Conservation (phyloP, 2,329 filamentous ascomycete species). For the Colletotrichum higginsianum region DNA sequence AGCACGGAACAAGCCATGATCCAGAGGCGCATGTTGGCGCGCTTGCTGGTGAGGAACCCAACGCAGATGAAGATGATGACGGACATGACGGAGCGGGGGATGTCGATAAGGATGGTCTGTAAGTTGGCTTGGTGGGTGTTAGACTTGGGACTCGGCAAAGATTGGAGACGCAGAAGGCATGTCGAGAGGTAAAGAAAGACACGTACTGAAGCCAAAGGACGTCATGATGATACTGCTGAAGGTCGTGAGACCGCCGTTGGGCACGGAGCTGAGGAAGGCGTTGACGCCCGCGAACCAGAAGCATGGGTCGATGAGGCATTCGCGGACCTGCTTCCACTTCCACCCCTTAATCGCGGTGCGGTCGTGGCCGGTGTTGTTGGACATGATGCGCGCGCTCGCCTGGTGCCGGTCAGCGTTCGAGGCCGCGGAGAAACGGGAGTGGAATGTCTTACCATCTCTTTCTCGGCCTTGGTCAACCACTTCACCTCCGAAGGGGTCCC, state of each 20-base stretch:
- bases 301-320: conserved; percentile 54
- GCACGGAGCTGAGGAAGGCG: conserved; percentile 54
- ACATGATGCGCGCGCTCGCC: conserved; percentile 52
- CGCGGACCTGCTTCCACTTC: conserved; percentile 55
- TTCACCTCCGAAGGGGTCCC: conserved; percentile 56
- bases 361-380: conserved; percentile 56
- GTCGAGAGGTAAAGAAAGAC: no score
- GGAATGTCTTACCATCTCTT: conserved; percentile 48
- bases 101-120: conserved; percentile 54
- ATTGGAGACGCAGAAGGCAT: no score
- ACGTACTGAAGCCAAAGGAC: conserved; percentile 54
- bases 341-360: conserved; percentile 54
- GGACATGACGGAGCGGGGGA: conserved; percentile 52
- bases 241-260: conserved; percentile 55
- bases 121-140: conserved; percentile 49
- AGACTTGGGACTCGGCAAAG: neutral
- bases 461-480: conserved; percentile 54
- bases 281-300: conserved; percentile 57
- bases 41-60: conserved; percentile 51
- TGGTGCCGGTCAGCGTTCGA: neutral
- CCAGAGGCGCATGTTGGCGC: conserved; percentile 54
- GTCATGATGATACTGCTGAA: conserved; percentile 54
- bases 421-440: no score
- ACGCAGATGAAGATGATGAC: conserved; percentile 54
- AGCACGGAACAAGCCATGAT: conserved; percentile 56